phyloP scores from a whole-genome alignment of 805 yeast genomes.

The Sugiyamaella marilandica region DNA sequence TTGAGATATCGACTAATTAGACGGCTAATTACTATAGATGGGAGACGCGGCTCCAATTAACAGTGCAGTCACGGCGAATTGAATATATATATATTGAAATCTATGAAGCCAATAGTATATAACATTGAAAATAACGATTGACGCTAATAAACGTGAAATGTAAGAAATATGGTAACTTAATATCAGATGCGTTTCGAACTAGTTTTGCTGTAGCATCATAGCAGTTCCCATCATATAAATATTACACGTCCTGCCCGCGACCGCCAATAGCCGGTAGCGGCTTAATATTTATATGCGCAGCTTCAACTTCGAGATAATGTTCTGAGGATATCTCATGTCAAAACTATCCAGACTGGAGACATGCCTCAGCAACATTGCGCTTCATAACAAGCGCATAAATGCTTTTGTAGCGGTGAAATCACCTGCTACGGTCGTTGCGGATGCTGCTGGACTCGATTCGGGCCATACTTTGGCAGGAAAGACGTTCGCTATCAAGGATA shows the following conservation, averaged over 20 bases:
- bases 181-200: no score
- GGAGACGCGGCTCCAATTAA: no score
- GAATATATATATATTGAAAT: no score
- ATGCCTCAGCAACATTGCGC: conserved; percentile 26
- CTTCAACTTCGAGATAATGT: background rate
- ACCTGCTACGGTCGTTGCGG: conserved; percentile 13
- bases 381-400: conserved; percentile 25
- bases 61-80: no score
- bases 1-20: no score
- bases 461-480: conserved; percentile 27
- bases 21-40: no score
- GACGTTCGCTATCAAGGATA: conserved; percentile 66
- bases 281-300: background rate
- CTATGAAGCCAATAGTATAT: background rate
- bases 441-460: conserved; percentile 7
- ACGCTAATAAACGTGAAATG: no score
- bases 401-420: conserved; percentile 28
- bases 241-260: no score
- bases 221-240: no score
- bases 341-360: conserved; percentile 12
- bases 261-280: background rate
- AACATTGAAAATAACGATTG: no score
- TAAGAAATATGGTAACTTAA: no score
- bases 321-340: background rate
- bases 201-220: no score